These are phyloP conservation scores for Phycomyces nitens DNA, from an alignment of 192 early-diverging fungal genomes.

Conservation along the genomic window DNA sequence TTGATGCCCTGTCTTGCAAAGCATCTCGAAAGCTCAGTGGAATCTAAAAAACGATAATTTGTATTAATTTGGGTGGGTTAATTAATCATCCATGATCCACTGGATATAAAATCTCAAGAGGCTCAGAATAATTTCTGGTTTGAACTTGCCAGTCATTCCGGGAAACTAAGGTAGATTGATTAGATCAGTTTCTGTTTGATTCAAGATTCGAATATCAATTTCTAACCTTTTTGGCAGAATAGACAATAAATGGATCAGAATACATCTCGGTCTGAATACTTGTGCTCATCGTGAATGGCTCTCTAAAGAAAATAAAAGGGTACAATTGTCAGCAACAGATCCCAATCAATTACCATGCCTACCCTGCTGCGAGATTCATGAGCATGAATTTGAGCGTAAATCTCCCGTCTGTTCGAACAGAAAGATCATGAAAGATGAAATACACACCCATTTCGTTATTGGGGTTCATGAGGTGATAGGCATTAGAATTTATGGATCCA, in stretches of 20 bases:
- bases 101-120: background rate
- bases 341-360: too few species aligned
- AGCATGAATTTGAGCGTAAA: slow-evolving; percentile 70
- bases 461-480: slow-evolving; percentile 9
- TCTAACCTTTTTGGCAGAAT: slow-evolving; percentile 56
- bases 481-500: slow-evolving; percentile 19
- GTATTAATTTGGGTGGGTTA: background rate
- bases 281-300: slow-evolving; percentile 21
- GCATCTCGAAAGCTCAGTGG: slow-evolving; percentile 66
- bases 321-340: too few species aligned
- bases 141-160: slow-evolving; percentile 41
- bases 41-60: slow-evolving; percentile 44
- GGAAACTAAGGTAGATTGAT: too few species aligned
- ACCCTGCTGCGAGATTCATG: slow-evolving; percentile 48
- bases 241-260: slow-evolving; percentile 65
- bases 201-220: too few species aligned
- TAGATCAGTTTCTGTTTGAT: too few species aligned
- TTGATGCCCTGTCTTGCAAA: slow-evolving; percentile 79
- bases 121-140: too few species aligned
- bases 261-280: slow-evolving; percentile 48
- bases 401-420: slow-evolving; percentile 70
- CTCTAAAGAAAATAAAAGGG: background rate
- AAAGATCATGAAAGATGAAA: slow-evolving; percentile 77
- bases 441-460: slow-evolving; percentile 44
- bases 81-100: background rate